These are phyloP conservation scores for Ramaria rubella DNA, from an alignment of 768 basidiomycete genomes.

Conservation along the genomic window DNA sequence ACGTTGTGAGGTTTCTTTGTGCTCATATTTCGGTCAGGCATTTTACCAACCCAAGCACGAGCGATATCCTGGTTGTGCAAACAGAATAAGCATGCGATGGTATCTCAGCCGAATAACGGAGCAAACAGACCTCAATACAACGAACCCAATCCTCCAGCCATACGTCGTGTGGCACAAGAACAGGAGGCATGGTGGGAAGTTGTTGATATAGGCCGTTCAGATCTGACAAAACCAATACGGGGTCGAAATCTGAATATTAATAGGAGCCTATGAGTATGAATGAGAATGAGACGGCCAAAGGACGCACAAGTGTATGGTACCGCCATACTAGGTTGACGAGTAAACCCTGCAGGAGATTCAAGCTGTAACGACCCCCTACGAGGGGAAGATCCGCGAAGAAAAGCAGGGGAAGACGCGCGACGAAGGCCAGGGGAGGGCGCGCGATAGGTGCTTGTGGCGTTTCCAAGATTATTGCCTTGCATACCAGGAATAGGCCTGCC, in stretches of 20 bases:
- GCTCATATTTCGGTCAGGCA: conserved; percentile 46
- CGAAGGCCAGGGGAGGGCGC: too few species aligned
- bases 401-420: background rate
- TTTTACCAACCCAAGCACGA: conserved; percentile 69
- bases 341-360: background rate
- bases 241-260: conserved; percentile 7
- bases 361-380: background rate
- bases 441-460: background rate
- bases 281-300: background rate
- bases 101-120: background rate
- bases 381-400: background rate
- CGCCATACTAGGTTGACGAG: background rate
- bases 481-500: conserved; percentile 39
- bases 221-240: conserved; percentile 26
- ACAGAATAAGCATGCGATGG: background rate
- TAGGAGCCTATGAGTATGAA: background rate
- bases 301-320: conserved; percentile 1
- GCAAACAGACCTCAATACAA: conserved; percentile 57
- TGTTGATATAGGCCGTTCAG: conserved; percentile 69
- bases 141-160: conserved; percentile 75
- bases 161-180: conserved; percentile 71
- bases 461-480: background rate
- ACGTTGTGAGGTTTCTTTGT: conserved; percentile 48
- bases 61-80: conserved; percentile 53
- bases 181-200: conserved; percentile 64